Evolutionary conservation across 2,329 filamentous ascomycete species (phyloP).

Genomic region (Fusarium armeniacum): DNA sequence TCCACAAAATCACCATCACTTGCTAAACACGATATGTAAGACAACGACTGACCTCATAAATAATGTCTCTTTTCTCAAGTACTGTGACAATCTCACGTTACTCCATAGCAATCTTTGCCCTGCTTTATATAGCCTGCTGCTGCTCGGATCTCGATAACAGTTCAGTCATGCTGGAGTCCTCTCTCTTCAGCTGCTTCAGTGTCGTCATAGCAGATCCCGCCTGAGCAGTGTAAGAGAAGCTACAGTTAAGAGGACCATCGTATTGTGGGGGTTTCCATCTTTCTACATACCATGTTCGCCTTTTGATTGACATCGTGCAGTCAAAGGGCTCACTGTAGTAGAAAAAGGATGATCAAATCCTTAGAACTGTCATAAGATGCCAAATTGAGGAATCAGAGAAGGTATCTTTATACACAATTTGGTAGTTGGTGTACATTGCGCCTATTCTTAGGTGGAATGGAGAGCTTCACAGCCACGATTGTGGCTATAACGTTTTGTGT

Average conservation of each 20-base stretch:
- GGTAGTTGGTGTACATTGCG: slow-evolving; percentile 18
- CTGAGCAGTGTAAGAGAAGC: slow-evolving; percentile 21
- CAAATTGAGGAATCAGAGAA: background rate
- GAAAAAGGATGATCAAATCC: slow-evolving; percentile 11
- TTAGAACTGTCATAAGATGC: slow-evolving; percentile 11
- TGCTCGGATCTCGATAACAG: slow-evolving; percentile 15
- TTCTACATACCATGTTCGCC: slow-evolving; percentile 3
- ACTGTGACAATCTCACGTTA: slow-evolving; percentile 47
- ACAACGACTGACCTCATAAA: slow-evolving; percentile 29
- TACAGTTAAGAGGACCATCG: slow-evolving; percentile 2
- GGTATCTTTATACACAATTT: slow-evolving; percentile 12
- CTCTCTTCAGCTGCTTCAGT: slow-evolving; percentile 27
- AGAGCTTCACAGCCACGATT: slow-evolving; percentile 35
- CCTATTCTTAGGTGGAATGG: slow-evolving; percentile 21
- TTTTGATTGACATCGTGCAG: slow-evolving; percentile 34
- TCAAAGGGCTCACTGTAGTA: slow-evolving; percentile 18
- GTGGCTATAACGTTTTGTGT: slow-evolving; percentile 24
- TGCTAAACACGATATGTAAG: slow-evolving; percentile 17
- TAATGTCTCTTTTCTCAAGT: slow-evolving; percentile 29
- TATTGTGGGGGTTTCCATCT: slow-evolving; percentile 10
- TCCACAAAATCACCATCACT: slow-evolving; percentile 14
- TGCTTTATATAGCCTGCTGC: slow-evolving; percentile 27
- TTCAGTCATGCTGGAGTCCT: slow-evolving; percentile 35
- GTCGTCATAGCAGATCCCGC: slow-evolving; percentile 44
- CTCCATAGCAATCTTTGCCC: background rate